These are phyloP conservation scores for Aphanomyces stellatus DNA, from an alignment of 352 stramenopile species.

Conservation along the genomic window DNA sequence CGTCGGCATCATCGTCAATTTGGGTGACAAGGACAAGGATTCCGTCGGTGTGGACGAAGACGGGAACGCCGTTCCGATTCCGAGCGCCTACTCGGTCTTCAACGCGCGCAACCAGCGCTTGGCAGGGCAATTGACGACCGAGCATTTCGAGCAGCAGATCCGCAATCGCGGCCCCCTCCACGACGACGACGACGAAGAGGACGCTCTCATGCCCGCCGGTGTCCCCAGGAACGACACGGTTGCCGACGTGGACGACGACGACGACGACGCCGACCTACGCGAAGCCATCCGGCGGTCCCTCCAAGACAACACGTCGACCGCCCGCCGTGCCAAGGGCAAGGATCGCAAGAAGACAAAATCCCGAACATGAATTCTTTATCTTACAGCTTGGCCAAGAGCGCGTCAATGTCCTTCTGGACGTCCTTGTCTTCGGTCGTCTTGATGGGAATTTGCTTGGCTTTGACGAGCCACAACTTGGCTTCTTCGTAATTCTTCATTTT, in stretches of 20 bases:
- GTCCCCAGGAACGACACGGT: background rate
- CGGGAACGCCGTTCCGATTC: background rate
- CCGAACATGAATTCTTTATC: background rate
- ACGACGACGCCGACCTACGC: constrained; percentile 7
- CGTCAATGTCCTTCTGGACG: constrained; percentile 12
- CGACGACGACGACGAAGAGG: background rate
- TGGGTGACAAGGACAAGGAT: constrained; percentile 18
- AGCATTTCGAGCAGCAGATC: constrained; percentile 59
- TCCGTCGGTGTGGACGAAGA: constrained; percentile 14
- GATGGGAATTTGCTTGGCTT: constrained; percentile 36
- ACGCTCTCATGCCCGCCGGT: no score
- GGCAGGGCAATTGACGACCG: constrained; percentile 66
- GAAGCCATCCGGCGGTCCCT: constrained; percentile 12
- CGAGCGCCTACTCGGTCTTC: constrained; percentile 77
- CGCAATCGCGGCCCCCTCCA: background rate
- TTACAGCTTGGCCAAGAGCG: background rate
- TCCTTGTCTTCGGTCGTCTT: constrained; percentile 50
- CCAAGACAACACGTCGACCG: background rate
- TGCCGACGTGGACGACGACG: background rate
- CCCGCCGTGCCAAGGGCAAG: background rate
- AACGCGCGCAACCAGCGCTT: constrained; percentile 59
- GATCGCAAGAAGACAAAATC: background rate
- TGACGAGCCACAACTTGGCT: constrained; percentile 36
- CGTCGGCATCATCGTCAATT: constrained; percentile 33
- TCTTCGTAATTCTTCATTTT: constrained; percentile 51